These are phyloP conservation scores for Penicillium italicum DNA, from an alignment of 2,329 filamentous ascomycete genomes.

Conservation along the genomic window DNA sequence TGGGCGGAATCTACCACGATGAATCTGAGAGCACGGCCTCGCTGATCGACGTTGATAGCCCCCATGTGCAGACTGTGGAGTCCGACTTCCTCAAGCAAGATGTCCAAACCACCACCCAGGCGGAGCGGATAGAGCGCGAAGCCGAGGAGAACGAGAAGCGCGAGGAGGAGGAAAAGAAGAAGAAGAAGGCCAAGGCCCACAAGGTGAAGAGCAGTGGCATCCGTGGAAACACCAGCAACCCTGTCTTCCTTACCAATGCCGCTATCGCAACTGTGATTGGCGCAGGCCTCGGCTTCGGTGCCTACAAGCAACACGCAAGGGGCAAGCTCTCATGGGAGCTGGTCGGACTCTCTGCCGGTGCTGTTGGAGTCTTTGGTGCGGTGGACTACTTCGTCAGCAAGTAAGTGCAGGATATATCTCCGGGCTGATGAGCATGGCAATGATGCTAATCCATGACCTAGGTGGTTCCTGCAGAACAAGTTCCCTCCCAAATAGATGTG, in stretches of 20 bases:
- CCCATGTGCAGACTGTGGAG: conserved; percentile 44
- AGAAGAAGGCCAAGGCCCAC: conserved; percentile 31
- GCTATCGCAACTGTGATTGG: conserved; percentile 41
- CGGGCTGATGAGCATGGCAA: background rate
- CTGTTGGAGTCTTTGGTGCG: conserved; percentile 43
- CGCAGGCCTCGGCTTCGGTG: conserved; percentile 46
- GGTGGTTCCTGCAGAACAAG: conserved; percentile 52
- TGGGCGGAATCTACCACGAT: conserved; percentile 38
- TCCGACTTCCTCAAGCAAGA: conserved; percentile 42
- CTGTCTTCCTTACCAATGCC: conserved; percentile 47
- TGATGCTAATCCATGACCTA: conserved; percentile 23
- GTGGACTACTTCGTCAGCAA: conserved; percentile 51
- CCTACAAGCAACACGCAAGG: conserved; percentile 45
- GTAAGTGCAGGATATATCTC: conserved; percentile 30
- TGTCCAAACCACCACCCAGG: conserved; percentile 47
- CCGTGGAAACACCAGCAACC: conserved; percentile 44
- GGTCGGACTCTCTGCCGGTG: conserved; percentile 42
- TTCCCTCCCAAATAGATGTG: conserved; percentile 45
- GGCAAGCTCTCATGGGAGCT: conserved; percentile 48
- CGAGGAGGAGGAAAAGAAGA: conserved; percentile 22
- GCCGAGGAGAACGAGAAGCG: conserved; percentile 25
- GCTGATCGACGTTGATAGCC: conserved; percentile 48
- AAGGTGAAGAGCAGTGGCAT: conserved; percentile 37
- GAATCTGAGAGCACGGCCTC: conserved; percentile 42
- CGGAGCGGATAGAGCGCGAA: conserved; percentile 44